Base-by-base conservation (phyloP, 306 rosid genomes). In the Hippophae tibetana region DNA sequence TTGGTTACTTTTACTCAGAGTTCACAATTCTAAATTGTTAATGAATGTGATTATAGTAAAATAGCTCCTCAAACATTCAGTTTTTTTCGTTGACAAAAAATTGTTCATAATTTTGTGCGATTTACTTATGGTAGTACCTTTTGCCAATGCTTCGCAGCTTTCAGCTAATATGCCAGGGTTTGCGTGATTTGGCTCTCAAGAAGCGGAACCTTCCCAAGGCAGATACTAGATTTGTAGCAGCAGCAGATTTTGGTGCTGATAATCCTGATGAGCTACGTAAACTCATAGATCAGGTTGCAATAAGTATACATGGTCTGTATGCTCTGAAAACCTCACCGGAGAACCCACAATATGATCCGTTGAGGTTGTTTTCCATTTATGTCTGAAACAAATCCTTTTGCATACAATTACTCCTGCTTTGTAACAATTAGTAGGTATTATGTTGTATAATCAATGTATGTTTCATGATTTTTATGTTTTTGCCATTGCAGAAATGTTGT, bases 201-300 rank as follows among this genome's bases (percentile, higher is more conserved):
- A 62, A 64, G 44, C 60, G 74, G 26, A 66, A 63, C 47, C 84
- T 67, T 52, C 71, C 86, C 13, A 92, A 88, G 76, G 75, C 81
- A 53, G 89, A 79, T 76, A 68, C 82, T 72, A 87, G 79, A 74
- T 74, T 70, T 72, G 77, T 58, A 31, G 78, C 42, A 43, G 98
- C 84, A 55, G 89, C 93, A 53, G 79, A 74, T 9, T 64, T 53
- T 54, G 86, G 82, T 47, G 67, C 71, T 48, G 89, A 83, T 48
- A 77, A 74, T 71, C 90, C 90, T 57, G 84, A 80, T 50, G 99
- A 85, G 79, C 71, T 92, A 68, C 76, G 74, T 81, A 80, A 72
- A 49, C 71, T 82, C 56, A 61, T 89, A 66, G 61, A 69, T 50
- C 82, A 85, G 73, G 81, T 86, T 78, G 93, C 94, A 13, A 72